Evolutionary conservation across 306 rosid species (phyloP), one percentile per base, ranked within the genome.

Genomic region (Clitoria ternatea): DNA sequence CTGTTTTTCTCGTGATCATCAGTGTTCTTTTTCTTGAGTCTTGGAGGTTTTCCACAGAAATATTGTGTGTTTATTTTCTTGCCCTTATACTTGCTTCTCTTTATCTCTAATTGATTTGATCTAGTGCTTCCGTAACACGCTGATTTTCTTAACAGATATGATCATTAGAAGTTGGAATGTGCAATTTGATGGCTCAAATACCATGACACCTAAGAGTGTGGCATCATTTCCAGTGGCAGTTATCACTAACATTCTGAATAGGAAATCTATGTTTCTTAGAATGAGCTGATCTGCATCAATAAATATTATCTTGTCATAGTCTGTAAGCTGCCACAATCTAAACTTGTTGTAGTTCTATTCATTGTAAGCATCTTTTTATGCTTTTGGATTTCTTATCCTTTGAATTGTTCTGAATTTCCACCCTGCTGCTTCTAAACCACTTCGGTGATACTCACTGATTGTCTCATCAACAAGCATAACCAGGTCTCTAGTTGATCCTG

Each of bases 341-440:
- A 55, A 55, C 62, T 29, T 55, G 62, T 39, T 55, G 39, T 55
- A 55, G 62, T 55, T 55, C 62, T 39, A 55, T 55, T 55, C 62
- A 14, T 55, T 55, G 62, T 55, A 55, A 27, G 62, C 62, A 55
- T 55, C 22, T 55, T 55, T 55, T 55, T 55, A 37, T 26, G 39
- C 62, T 7, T 29, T 29, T 27, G 62, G 62, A 3, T 55, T 55
- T 55, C 62, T 27, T 5, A 55, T 55, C 22, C 62, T 55, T 55
- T 55, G 12, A 6, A 55, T 55, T n/a, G 39, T 55, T 22, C 39
- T 55, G 14, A 55, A 26, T 27, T 55, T 55, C 62, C 62, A 55
- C 39, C 62, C 62, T n/a, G 62, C 62, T 13, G 39, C 62, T 55
- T 55, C 62, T 55, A 55, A 55, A n/a, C 62, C 62, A 26, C 62